phyloP scores from a whole-genome alignment of 257 asterid species.

The Ilex asprella region DNA sequence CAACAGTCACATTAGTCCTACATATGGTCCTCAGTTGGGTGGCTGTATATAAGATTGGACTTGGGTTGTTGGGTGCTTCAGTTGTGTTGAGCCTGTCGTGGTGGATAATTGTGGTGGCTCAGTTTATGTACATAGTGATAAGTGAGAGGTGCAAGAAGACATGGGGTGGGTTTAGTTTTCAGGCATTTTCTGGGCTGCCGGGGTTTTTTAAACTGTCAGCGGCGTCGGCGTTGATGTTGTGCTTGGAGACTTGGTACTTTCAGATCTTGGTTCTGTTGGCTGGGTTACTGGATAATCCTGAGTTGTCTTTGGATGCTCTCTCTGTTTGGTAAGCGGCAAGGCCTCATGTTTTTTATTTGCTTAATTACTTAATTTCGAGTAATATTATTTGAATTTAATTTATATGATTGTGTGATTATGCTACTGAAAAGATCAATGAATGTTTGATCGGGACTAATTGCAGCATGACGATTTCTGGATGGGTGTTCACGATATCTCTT shows the following conservation, averaged over 20 bases:
- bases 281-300: constrained; percentile 20
- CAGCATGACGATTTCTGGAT: constrained; percentile 9
- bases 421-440: neutral
- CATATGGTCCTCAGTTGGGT: constrained; percentile 9
- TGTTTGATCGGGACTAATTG: neutral
- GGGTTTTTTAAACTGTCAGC: constrained; percentile 12
- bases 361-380: neutral
- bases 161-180: constrained; percentile 12
- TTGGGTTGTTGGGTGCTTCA: constrained; percentile 14
- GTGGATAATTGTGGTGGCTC: constrained; percentile 17
- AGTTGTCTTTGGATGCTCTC: constrained; percentile 15
- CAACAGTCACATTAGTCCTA: neutral
- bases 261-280: constrained; percentile 18
- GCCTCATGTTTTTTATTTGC: neutral
- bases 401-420: neutral
- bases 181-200: constrained; percentile 13
- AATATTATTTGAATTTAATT: neutral
- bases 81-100: constrained; percentile 9
- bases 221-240: constrained; percentile 20
- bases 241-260: constrained; percentile 23
- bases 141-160: constrained; percentile 13
- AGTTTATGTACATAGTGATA: constrained; percentile 13
- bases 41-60: constrained; percentile 6
- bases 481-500: constrained; percentile 12
- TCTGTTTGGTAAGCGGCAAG: constrained; percentile 13